Conservation (phyloP, 2,329 filamentous ascomycete genomes). For the Trichoderma sp. region DNA sequence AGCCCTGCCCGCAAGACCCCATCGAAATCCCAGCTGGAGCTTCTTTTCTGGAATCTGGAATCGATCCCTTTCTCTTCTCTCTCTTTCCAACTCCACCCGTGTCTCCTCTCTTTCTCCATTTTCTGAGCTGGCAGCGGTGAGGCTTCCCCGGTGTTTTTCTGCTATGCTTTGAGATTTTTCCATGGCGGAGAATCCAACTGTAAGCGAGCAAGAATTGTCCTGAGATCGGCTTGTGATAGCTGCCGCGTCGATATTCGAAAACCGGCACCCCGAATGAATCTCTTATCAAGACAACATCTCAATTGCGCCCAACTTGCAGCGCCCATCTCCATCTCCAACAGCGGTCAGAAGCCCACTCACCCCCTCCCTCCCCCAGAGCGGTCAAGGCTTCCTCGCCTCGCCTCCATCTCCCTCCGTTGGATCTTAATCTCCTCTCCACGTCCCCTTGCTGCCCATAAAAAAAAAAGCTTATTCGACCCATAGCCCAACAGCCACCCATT, state of each 20-base stretch:
- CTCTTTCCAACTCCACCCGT: neutral
- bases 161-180: neutral
- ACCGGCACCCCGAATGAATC: neutral
- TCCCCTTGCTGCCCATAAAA: neutral
- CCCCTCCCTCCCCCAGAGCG: neutral
- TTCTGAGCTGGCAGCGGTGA: neutral
- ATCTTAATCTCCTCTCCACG: neutral
- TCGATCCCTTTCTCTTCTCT: neutral
- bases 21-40: neutral
- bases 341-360: neutral
- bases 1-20: neutral
- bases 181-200: neutral
- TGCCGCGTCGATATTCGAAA: neutral
- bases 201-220: neutral
- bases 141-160: neutral
- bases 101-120: neutral
- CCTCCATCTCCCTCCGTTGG: neutral
- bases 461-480: slow-evolving; percentile 2
- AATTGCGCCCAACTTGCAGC: neutral
- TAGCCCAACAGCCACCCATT: neutral
- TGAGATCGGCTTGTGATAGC: neutral
- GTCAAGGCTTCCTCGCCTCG: neutral
- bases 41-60: slow-evolving; percentile 17
- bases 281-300: neutral
- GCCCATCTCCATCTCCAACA: neutral